Percentiles rank a stretch among this genome's conserved stretches.
Conservation (phyloP, 2,329 filamentous ascomycete genomes). For the Catunica adiposa region DNA sequence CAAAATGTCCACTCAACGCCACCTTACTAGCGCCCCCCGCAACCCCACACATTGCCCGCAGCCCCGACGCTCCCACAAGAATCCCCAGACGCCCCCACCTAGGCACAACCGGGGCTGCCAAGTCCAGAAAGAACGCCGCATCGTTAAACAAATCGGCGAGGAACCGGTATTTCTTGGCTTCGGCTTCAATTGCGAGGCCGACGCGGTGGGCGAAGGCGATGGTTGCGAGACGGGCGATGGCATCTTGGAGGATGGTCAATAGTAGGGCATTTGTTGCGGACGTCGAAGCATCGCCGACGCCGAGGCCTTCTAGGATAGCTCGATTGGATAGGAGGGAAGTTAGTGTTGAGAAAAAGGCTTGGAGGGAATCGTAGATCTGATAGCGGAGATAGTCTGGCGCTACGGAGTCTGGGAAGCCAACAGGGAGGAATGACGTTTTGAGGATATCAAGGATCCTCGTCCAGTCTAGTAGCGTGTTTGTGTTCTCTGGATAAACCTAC, state of each 20-base stretch:
- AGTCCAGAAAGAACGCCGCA: slow-evolving; percentile 68
- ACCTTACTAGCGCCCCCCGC: slow-evolving; percentile 83
- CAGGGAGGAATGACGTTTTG: slow-evolving; percentile 53
- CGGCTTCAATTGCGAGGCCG: slow-evolving; percentile 68
- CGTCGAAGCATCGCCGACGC: slow-evolving; percentile 64
- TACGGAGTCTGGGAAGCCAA: slow-evolving; percentile 77
- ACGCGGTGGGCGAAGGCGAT: slow-evolving; percentile 74
- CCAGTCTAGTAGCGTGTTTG: no score
- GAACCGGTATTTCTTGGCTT: slow-evolving; percentile 80
- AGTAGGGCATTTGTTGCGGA: slow-evolving; percentile 69
- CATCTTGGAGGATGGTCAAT: slow-evolving; percentile 68
- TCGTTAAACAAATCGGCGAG: slow-evolving; percentile 84
- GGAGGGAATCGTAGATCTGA: slow-evolving; percentile 55
- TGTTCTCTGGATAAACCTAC: no score
- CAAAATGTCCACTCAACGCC: slow-evolving; percentile 82
- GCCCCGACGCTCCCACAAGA: slow-evolving; percentile 33
- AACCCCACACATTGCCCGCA: slow-evolving; percentile 62
- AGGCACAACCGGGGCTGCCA: slow-evolving; percentile 59
- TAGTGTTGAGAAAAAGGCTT: slow-evolving; percentile 73
- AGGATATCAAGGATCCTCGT: neutral
- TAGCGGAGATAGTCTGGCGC: slow-evolving; percentile 69
- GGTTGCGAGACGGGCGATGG: slow-evolving; percentile 64
- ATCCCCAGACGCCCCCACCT: slow-evolving; percentile 31
- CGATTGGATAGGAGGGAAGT: slow-evolving; percentile 64
- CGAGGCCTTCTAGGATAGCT: slow-evolving; percentile 64